Percentiles rank a stretch among this genome's conserved stretches.
Conservation (phyloP, 495 filamentous ascomycete genomes). For the Penicillium alfredii region DNA sequence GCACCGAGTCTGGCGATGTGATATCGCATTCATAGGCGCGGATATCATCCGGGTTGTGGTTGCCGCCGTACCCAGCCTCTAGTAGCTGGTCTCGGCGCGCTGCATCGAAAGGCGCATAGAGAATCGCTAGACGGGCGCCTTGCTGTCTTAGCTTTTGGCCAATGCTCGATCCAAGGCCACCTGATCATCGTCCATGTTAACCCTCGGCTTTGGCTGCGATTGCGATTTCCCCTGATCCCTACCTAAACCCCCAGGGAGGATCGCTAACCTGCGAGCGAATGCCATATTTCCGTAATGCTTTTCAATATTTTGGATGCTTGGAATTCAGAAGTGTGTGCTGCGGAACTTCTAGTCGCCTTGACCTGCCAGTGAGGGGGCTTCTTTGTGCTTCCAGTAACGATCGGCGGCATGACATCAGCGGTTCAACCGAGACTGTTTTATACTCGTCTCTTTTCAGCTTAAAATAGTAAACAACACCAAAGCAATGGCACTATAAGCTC, state of each 20-base stretch:
- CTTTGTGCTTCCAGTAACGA: too few relatives aligned
- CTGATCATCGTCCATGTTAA: constrained; percentile 13
- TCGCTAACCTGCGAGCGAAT: constrained; percentile 30
- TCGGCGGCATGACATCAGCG: too few relatives aligned
- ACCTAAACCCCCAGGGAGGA: constrained; percentile 38
- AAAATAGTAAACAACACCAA: too few relatives aligned
- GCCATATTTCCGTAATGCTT: too few relatives aligned
- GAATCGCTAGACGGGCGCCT: constrained; percentile 33
- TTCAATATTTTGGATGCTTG: too few relatives aligned
- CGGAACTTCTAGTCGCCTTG: too few relatives aligned
- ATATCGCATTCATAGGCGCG: constrained; percentile 40
- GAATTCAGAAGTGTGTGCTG: too few relatives aligned
- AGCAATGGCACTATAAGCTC: too few relatives aligned
- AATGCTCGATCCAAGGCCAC: constrained; percentile 36
- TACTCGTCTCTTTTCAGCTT: too few relatives aligned
- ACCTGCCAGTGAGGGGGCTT: too few relatives aligned
- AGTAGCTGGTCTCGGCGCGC: constrained; percentile 32
- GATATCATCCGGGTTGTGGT: constrained; percentile 16
- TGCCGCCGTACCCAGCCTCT: constrained; percentile 22
- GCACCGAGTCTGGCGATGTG: constrained; percentile 32
- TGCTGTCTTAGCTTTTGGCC: constrained; percentile 33
- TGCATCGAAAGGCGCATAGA: constrained; percentile 39
- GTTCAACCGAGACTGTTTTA: too few relatives aligned
- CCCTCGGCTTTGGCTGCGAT: constrained; percentile 2
- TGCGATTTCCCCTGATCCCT: constrained; percentile 5